Evolutionary conservation across 805 yeast genomes (phyloP), one percentile per base, ranked within the genome.

Genomic region (Sugiyamaella valdiviana): DNA sequence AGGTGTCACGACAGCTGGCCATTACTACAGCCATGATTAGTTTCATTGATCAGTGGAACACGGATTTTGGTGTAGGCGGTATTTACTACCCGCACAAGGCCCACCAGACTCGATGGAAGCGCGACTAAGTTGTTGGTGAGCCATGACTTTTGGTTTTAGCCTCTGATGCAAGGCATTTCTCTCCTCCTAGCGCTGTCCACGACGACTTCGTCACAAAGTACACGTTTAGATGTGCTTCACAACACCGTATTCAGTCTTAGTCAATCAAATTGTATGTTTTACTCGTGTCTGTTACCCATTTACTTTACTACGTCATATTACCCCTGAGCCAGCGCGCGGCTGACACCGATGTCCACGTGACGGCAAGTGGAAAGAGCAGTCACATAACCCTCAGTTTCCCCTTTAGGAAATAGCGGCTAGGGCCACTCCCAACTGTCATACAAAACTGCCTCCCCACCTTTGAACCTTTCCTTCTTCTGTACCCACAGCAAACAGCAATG

Each of bases 1-100:
- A 78, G 58, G 74, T 80, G 32, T 72, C 77, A n/a, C 65, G 75
- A 42, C 84, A 79, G 53, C 56, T 80, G 65, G 85, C 83, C 0
- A 60, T 80, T 16, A 65, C 79, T 14, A 73, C 82, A 6, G 85
- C 84, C 3, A 63, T 81, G 51, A 76, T 79, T 50, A 77, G 83
- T 39, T 76, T 68, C 58, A 73, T 81, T 49, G 86, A 81, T 58
- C 85, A 79, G 50, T 81, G 86, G 86, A 80, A 78, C 57, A 79
- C 85, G 20, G 68, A 69, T 51, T 63, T 75, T 36, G 76, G 75
- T 20, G 77, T 79, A 36, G 85, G 85, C n/a, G 85, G 85, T 35
- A 78, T 81, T 45, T 80, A 79, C 62, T 73, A 71, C 52, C 76
- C 81, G 10, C 70, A 75, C 61, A 76, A 76, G 59, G 72, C 71